phyloP scores from a whole-genome alignment of 768 basidiomycete species.

The Sporobolomyces phaffii region DNA sequence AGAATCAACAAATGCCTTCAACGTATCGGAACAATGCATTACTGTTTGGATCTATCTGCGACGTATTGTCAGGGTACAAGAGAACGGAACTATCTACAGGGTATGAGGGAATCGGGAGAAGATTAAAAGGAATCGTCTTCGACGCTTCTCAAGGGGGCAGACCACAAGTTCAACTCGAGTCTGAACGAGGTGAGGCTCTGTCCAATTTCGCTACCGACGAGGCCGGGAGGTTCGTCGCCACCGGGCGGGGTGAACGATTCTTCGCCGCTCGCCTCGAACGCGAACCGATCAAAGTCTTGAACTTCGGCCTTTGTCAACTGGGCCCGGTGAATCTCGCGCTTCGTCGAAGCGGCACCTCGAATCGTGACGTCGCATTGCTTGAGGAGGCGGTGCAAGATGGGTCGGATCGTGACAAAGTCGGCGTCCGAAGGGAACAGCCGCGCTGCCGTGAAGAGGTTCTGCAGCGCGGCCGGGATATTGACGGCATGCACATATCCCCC shows the following conservation, averaged over 20 bases:
- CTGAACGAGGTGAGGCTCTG: slow-evolving; percentile 24
- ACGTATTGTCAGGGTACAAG: no score
- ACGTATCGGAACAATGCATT: no score
- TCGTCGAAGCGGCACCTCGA: slow-evolving; percentile 8
- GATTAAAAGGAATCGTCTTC: slow-evolving; percentile 9
- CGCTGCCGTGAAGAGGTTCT: not conserved
- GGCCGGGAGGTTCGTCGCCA: not conserved
- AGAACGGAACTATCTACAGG: not conserved
- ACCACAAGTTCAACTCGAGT: slow-evolving; percentile 32
- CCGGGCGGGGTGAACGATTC: not conserved
- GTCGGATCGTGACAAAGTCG: slow-evolving; percentile 18
- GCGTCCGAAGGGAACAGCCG: slow-evolving; percentile 26
- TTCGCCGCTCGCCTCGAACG: slow-evolving; percentile 29
- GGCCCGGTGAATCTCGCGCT: slow-evolving; percentile 23
- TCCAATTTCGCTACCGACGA: slow-evolving; percentile 30
- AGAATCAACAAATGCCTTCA: no score
- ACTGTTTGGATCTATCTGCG: no score
- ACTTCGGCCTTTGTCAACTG: slow-evolving; percentile 25
- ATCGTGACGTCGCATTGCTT: slow-evolving; percentile 32
- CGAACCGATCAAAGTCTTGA: slow-evolving; percentile 28
- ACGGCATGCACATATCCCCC: slow-evolving; percentile 26
- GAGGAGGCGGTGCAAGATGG: slow-evolving; percentile 34
- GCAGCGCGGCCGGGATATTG: slow-evolving; percentile 29
- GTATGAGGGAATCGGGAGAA: no score
- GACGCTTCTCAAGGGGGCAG: slow-evolving; percentile 4